Base-by-base conservation (phyloP, 805 yeast genomes). In the Lipomyces yamanashiensis region DNA sequence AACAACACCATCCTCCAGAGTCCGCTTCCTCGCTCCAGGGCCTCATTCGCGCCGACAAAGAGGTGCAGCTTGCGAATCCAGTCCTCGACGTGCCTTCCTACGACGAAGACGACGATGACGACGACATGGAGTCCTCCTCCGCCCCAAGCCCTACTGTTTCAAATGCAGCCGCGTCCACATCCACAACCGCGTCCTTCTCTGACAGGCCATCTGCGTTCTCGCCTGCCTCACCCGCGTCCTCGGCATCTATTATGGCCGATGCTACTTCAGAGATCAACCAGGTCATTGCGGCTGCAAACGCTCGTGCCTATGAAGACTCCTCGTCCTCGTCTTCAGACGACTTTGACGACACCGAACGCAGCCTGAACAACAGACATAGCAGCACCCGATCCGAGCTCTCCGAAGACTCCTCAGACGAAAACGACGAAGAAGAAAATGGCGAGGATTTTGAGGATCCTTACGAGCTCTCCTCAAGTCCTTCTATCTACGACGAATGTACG, bases 401-500 rank as follows among this genome's bases (percentile, higher is more conserved):
- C 43, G 60, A 54, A 28, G 15, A 39, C 37, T 23, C 33, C 5
- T 37, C 41, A 5, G 34, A 51, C 41, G 17, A 51, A 6, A 71
- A 70, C n/a, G 73, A 72, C 65, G 43, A 52, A 4, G 43, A 23
- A 7, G 15, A 34, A 7, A 23, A 34, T 39, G 52, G 23, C 36
- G 37, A 52, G 45, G 40, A 39, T 62, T 71, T 70, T 34, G 77
- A 71, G 37, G 77, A 72, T 53, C 64, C 64, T 23, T 67, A 66
- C 54, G 74, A 79, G 36, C 85, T 88, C 12, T 85, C 89, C 48
- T 89, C 91, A n/a, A 88, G 90, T 7, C 79, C 89, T 17, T 84
- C 89, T 17, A 76, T 75, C 54, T 67, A 68, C 54, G 78, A 76
- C 62, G 77, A 74, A 66, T 43, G 77, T 79, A 21, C 78, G 81